Base-by-base conservation (phyloP, 306 rosid genomes). In the Prunus davidiana region DNA sequence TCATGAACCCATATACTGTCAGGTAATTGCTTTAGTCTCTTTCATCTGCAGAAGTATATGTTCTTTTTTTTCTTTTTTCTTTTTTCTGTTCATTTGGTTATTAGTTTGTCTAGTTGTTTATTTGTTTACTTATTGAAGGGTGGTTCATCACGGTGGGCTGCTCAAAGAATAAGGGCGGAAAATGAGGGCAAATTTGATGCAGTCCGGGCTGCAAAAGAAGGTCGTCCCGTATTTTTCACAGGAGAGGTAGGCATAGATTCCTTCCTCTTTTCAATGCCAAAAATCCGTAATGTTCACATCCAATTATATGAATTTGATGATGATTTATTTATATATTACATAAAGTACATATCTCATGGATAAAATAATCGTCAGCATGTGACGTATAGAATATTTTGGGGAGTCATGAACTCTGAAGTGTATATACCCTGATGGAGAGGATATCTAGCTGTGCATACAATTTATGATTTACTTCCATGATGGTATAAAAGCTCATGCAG, bases 1-100 rank as follows among this genome's bases (percentile, higher is more conserved):
- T 72, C 97, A 92, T 3, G 96, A 92, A 73, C 81, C 97, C 73
- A 87, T 91, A 82, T 92, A 96, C 78, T 96, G 97, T 79, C 96
- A 96, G 98, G 97, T 92, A 77, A 70, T 22, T 54, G 66, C 74
- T 66, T 83, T 73, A 13, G 9, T 69, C 51, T 61, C 63, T 71
- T 69, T 52, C 5, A 25, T 61, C 71, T 71, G 57, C 18, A 64
- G 47, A 19, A 54, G 55, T 66, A 75, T 34, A 47, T 41, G 71
- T 32, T 70, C 71, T 71, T 63, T 54, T 20, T 71, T 22, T 12
- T 49, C 19, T 25, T 3, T 50, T 22, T 12, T 49, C 19, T 25
- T 3, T 50, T 27, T 69, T 14, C 0, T 69, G 50, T 25, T 50
- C 8, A 8, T 27, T 50, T 15, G 45, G 12, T 50, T 3, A 14